These are phyloP conservation scores for Curvularia spicifera DNA, from an alignment of 2,329 filamentous ascomycete species.

Conservation along the genomic window DNA sequence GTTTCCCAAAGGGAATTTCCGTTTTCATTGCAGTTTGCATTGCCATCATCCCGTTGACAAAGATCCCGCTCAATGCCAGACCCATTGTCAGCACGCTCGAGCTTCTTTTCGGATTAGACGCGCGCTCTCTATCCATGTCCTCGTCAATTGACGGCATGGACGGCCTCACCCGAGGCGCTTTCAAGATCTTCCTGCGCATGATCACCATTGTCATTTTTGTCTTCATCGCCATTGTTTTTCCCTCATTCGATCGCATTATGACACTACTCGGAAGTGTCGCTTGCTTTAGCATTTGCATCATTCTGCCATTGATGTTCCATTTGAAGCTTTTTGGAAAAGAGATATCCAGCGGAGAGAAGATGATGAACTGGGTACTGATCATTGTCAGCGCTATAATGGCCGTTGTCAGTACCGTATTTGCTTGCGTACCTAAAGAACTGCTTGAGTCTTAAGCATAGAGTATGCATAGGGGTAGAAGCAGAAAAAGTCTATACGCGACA, in stretches of 20 bases:
- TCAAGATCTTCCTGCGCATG: constrained; percentile 69
- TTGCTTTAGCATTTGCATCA: constrained; percentile 93
- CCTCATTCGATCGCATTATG: constrained; percentile 89
- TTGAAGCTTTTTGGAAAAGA: constrained; percentile 84
- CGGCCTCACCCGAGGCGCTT: constrained; percentile 62
- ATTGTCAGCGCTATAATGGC: constrained; percentile 73
- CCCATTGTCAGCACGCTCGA: constrained; percentile 88
- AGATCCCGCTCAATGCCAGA: constrained; percentile 87
- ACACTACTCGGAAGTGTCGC: constrained; percentile 86
- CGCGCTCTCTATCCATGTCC: constrained; percentile 59
- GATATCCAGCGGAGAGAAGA: constrained; percentile 67
- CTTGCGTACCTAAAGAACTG: constrained; percentile 77
- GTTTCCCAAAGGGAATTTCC: constrained; percentile 77
- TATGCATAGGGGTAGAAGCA: neutral
- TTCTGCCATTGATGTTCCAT: constrained; percentile 87
- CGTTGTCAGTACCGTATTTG: constrained; percentile 80
- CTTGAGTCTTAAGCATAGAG: constrained; percentile 13
- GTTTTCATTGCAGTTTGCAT: constrained; percentile 84
- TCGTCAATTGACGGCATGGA: constrained; percentile 60
- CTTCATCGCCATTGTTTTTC: constrained; percentile 73
- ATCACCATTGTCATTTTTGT: constrained; percentile 74
- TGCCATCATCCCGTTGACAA: constrained; percentile 91
- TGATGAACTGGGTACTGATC: constrained; percentile 73
- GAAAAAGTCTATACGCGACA: constrained; percentile 2
- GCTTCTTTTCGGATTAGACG: constrained; percentile 76